Conservation (phyloP, 495 filamentous ascomycete genomes). For the Penicillium crystallinum region DNA sequence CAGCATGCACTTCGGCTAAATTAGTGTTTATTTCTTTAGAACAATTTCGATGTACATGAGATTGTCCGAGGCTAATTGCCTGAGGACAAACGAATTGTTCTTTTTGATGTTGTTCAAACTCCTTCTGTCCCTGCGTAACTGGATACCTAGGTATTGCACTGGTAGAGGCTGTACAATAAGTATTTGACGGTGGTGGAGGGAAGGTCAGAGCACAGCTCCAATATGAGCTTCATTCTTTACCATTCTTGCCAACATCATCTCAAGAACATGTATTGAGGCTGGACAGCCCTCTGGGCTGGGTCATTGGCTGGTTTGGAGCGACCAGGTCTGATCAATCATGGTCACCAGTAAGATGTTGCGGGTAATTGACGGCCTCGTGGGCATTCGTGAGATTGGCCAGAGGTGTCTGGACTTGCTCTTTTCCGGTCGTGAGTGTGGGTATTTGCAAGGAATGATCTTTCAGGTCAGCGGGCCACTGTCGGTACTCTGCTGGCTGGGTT, state of each 20-base stretch:
- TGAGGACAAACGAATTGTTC: background rate
- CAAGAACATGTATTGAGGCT: background rate
- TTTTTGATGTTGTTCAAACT: background rate
- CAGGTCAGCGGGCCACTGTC: background rate
- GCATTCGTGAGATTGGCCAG: background rate
- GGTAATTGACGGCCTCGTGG: background rate
- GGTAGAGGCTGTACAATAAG: background rate
- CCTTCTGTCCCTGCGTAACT: background rate
- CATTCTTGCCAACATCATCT: background rate
- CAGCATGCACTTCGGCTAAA: background rate
- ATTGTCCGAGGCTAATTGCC: background rate
- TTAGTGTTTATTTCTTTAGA: background rate
- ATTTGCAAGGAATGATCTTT: background rate
- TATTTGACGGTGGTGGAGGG: background rate
- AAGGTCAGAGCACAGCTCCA: background rate
- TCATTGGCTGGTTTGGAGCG: background rate
- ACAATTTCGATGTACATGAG: constrained; percentile 2
- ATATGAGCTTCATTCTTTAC: background rate
- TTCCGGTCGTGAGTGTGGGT: background rate
- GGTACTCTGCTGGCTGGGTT: background rate
- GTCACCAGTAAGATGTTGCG: background rate
- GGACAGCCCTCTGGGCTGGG: background rate
- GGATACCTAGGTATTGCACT: background rate
- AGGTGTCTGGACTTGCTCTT: background rate
- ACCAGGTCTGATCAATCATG: background rate